A percentile compares a stretch with the other conserved stretches of the same genome.
Evolutionary conservation across 805 yeast species (phyloP).

Genomic region (Cephaloascus albidus): DNA sequence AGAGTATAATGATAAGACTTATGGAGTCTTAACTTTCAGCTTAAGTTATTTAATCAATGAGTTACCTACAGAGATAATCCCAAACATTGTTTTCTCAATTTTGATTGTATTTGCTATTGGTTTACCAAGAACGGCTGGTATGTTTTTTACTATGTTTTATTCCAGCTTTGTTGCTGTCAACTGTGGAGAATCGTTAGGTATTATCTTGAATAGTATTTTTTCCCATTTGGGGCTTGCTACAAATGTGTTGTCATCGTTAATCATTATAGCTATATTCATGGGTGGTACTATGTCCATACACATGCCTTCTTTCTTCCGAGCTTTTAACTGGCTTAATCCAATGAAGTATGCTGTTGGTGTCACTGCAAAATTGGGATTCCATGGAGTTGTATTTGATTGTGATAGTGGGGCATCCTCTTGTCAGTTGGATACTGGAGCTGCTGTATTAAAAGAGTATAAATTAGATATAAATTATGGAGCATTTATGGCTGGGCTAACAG

Average conservation of each 20-base stretch:
- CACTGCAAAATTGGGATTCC: conserved; percentile 11
- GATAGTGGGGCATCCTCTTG: conserved; percentile 8
- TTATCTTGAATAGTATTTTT: conserved; percentile 25
- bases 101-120: conserved; percentile 29
- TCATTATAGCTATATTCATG: conserved; percentile 30
- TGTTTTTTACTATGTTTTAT: conserved; percentile 29
- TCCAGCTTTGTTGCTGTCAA: conserved; percentile 20
- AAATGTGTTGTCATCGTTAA: conserved; percentile 20
- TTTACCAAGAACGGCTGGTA: conserved; percentile 26
- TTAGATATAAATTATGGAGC: conserved; percentile 16
- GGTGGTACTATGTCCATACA: conserved; percentile 36
- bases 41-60: conserved; percentile 26
- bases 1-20: conserved; percentile 29
- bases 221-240: conserved; percentile 31
- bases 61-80: conserved; percentile 25
- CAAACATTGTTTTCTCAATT: conserved; percentile 22
- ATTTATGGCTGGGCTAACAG: conserved; percentile 23
- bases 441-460: conserved; percentile 20
- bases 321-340: conserved; percentile 28
- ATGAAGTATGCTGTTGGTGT: conserved; percentile 24
- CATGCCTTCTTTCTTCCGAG: conserved; percentile 29
- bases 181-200: conserved; percentile 34
- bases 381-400: conserved; percentile 10
- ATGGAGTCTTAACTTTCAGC: conserved; percentile 25
- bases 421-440: conserved; percentile 18